Conservation (phyloP, 169 alveolate species). For the Perkinsus marinus region DNA sequence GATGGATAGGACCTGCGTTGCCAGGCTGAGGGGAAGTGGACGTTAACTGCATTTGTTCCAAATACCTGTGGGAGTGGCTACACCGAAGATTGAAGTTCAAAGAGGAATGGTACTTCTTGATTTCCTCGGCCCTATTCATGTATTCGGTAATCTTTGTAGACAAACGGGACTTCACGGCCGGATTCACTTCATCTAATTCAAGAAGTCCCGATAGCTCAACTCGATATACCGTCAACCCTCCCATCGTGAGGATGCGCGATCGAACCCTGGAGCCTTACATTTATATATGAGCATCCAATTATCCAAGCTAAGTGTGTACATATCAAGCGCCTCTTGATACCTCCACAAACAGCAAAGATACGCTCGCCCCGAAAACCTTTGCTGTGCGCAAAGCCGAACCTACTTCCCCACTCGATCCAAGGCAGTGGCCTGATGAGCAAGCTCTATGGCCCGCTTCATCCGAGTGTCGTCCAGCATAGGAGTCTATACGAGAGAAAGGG, state of each 20-base stretch:
- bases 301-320: constrained; percentile 29
- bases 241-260: background rate
- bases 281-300: constrained; percentile 22
- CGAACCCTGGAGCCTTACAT: constrained; percentile 4
- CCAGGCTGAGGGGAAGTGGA: background rate
- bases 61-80: background rate
- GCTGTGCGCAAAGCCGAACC: background rate
- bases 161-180: constrained; percentile 15
- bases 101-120: constrained; percentile 8
- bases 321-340: constrained; percentile 28
- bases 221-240: background rate
- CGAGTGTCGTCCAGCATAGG: background rate
- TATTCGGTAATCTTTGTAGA: constrained; percentile 24
- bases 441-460: constrained; percentile 23
- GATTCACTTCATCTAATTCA: constrained; percentile 18
- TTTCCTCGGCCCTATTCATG: constrained; percentile 31
- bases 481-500: background rate
- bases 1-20: background rate
- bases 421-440: constrained; percentile 29
- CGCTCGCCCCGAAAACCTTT: background rate
- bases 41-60: background rate
- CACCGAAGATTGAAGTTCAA: background rate
- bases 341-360: background rate
- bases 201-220: background rate
- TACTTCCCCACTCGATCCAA: constrained; percentile 23